A percentile compares a stretch with the other conserved stretches of the same genome.
These are phyloP conservation scores for Daldinia grandis DNA, from an alignment of 495 filamentous ascomycete species.

Conservation along the genomic window DNA sequence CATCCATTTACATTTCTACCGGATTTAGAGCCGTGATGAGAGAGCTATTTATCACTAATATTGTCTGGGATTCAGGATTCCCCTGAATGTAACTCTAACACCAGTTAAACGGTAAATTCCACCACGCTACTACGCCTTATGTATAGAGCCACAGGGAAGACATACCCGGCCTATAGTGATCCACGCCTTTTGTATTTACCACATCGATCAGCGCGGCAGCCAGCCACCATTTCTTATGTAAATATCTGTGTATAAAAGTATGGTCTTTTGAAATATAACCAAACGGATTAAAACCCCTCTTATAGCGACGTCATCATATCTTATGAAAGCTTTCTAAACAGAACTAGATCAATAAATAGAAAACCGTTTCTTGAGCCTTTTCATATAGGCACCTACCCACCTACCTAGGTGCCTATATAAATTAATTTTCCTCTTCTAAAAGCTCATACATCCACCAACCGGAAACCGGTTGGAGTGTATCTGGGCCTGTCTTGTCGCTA, in stretches of 20 bases:
- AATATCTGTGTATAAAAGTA: background rate
- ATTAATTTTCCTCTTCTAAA: background rate
- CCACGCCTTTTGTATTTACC: background rate
- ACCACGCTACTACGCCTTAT: background rate
- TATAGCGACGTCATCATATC: no score
- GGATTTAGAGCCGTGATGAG: no score
- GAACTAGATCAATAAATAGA: no score
- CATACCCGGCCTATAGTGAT: background rate
- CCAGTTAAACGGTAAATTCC: conserved; percentile 27
- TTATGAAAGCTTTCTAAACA: no score
- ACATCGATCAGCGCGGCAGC: background rate
- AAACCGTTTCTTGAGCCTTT: no score
- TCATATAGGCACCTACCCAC: no score
- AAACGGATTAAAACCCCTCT: no score
- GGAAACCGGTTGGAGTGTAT: conserved; percentile 3
- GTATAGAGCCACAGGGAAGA: background rate
- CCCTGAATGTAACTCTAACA: conserved; percentile 32
- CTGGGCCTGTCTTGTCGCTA: background rate
- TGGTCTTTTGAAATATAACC: background rate
- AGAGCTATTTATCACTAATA: background rate
- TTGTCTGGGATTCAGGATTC: conserved; percentile 17
- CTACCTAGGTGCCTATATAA: no score
- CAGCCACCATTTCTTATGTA: background rate
- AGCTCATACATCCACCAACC: conserved; percentile 13
- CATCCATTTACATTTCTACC: background rate